Evolutionary conservation across 257 asterid species (phyloP), one percentile per base, ranked within the genome.

Genomic region (Solanum neorickii): DNA sequence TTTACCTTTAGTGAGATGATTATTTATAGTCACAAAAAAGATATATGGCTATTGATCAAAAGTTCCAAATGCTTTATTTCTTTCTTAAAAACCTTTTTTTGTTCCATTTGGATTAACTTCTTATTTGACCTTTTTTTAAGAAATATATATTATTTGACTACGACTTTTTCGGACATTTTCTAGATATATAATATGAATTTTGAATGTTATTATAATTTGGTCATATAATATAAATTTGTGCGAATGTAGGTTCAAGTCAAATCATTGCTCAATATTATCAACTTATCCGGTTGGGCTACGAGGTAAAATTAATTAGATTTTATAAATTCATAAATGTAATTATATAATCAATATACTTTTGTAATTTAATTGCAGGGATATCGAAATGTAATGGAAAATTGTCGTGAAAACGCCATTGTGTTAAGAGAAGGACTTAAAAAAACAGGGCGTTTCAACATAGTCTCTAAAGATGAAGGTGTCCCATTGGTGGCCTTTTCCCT

Each of bases 241-340:
- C 56, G 44, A 49, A 12, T 89, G 42, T 70, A 90, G 92, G 92
- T 31, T 90, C 92, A 23, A 88, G 91, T 59, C 91, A 90, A 86
- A 87, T 88, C 72, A 90, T 90, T 88, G 92, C 90, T 84, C 92
- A 90, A 35, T 90, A 90, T 74, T 90, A 90, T 37, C 92, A 90
- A 13, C 87, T 90, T 18, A 90, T 90, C 35, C 90, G 92, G 41
- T 88, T 90, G 70, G 92, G 92, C 37, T 90, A 83, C 29, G 91
- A 89, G 90, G 90, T 52, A 52, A 52, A 52, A 52, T 21, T 60
- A 60, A 60, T 60, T 60, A 60, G 12, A 60, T 60, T 59, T 60
- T 21, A 12, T 21, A 23, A 21, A 60, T 60, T 60, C 68, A 9
- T 21, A 60, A 60, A 60, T 60, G 23, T 60, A 60, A 21, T 60